A percentile compares a stretch with the other conserved stretches of the same genome.
These are phyloP conservation scores for Podila epicladia DNA, from an alignment of 192 early-diverging fungal species.

Conservation along the genomic window DNA sequence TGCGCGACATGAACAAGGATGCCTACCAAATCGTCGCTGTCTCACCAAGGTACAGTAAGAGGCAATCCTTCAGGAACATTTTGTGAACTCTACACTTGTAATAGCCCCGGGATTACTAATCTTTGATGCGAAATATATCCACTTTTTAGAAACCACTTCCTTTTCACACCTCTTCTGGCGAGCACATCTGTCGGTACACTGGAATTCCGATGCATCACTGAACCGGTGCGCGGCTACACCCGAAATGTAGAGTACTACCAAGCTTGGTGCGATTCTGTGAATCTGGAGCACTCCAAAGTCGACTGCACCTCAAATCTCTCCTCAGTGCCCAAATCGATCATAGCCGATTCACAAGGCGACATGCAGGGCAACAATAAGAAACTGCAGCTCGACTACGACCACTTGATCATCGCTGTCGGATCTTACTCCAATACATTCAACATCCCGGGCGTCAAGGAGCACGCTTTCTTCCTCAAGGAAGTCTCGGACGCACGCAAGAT, in stretches of 20 bases:
- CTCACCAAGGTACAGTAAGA: slow-evolving; percentile 68
- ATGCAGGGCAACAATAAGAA: slow-evolving; percentile 49
- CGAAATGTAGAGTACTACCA: slow-evolving; percentile 73
- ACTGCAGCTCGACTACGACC: slow-evolving; percentile 76
- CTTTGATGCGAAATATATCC: not conserved
- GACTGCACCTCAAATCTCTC: slow-evolving; percentile 36
- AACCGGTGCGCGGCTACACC: slow-evolving; percentile 74
- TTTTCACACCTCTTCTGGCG: slow-evolving; percentile 91
- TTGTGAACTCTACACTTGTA: too few relatives aligned
- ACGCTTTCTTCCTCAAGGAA: slow-evolving; percentile 89
- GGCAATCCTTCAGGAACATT: too few relatives aligned
- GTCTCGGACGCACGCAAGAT: slow-evolving; percentile 87
- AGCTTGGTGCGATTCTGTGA: slow-evolving; percentile 65
- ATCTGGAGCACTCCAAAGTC: slow-evolving; percentile 23
- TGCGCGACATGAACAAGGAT: slow-evolving; percentile 73
- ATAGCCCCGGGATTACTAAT: not conserved
- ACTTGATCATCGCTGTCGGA: slow-evolving; percentile 84
- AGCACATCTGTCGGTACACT: slow-evolving; percentile 87
- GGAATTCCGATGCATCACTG: slow-evolving; percentile 87
- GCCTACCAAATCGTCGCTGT: slow-evolving; percentile 80
- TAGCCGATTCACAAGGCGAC: slow-evolving; percentile 41
- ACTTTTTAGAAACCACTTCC: slow-evolving; percentile 76
- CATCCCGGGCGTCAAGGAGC: slow-evolving; percentile 84
- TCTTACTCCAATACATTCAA: slow-evolving; percentile 86
- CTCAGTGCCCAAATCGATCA: slow-evolving; percentile 14